Conservation (phyloP, 257 asterid species). For the Plantago ovata region DNA sequence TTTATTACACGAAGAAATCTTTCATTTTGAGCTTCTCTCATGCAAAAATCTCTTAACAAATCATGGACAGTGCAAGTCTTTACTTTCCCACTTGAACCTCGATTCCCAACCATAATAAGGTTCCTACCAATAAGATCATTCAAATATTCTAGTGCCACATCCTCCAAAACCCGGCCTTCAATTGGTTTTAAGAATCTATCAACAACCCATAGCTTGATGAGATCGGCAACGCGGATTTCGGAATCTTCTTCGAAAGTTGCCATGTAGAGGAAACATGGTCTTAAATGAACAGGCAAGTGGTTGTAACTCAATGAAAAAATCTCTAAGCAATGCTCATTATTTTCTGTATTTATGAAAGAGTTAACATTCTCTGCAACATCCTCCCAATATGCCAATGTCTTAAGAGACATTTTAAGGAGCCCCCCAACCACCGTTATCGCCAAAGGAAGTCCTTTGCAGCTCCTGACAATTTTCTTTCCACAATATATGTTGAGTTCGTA, state of each 20-base stretch:
- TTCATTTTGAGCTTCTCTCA: slow-evolving; percentile 11
- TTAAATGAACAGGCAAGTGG: slow-evolving; percentile 19
- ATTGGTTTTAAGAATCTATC: slow-evolving; percentile 14
- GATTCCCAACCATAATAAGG: slow-evolving; percentile 4
- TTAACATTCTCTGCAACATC: slow-evolving; percentile 6
- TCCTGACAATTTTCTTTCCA: slow-evolving; percentile 11
- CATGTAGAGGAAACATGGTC: slow-evolving; percentile 11
- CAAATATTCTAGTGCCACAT: slow-evolving; percentile 13
- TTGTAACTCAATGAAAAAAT: slow-evolving; percentile 19
- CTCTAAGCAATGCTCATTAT: neutral
- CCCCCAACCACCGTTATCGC: slow-evolving; percentile 14
- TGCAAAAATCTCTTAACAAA: slow-evolving; percentile 18
- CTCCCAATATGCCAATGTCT: neutral
- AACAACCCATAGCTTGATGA: slow-evolving; percentile 17
- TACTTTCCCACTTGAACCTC: slow-evolving; percentile 5
- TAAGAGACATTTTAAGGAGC: neutral
- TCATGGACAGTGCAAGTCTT: slow-evolving; percentile 14
- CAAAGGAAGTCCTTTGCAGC: slow-evolving; percentile 20
- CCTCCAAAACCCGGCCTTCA: neutral
- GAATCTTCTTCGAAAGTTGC: slow-evolving; percentile 7
- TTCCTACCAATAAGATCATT: slow-evolving; percentile 18
- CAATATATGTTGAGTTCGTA: no score
- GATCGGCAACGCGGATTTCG: slow-evolving; percentile 8
- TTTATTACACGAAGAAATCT: slow-evolving; percentile 1
- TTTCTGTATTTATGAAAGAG: neutral